Conservation (phyloP, 768 basidiomycete species). For the Daedaleopsis sinensis region DNA sequence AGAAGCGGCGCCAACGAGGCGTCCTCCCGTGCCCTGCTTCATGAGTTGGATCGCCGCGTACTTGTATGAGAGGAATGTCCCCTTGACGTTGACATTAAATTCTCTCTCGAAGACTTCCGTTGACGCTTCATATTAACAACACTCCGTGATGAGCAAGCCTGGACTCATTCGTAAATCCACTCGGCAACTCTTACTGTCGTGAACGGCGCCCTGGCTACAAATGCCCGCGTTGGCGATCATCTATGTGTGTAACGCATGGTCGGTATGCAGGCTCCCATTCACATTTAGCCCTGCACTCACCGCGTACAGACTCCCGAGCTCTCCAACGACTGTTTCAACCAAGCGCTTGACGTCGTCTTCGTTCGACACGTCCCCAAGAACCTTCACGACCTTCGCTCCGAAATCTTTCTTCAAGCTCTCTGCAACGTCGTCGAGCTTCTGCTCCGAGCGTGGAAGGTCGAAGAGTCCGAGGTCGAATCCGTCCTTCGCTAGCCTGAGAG, state of each 20-base stretch:
- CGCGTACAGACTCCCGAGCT: slow-evolving; percentile 49
- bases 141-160: neutral
- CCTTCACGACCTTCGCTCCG: slow-evolving; percentile 25
- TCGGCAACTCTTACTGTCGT: slow-evolving; percentile 11
- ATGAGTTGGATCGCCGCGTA: slow-evolving; percentile 45
- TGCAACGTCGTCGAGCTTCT: slow-evolving; percentile 18
- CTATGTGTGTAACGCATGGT: slow-evolving; percentile 6
- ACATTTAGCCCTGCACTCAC: slow-evolving; percentile 33
- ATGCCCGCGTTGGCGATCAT: slow-evolving; percentile 35
- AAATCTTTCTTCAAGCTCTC: slow-evolving; percentile 14
- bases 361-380: slow-evolving; percentile 43
- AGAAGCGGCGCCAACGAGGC: slow-evolving; percentile 40
- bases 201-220: slow-evolving; percentile 12
- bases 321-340: slow-evolving; percentile 33
- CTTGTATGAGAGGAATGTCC: slow-evolving; percentile 45
- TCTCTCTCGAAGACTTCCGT: slow-evolving; percentile 36
- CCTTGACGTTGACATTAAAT: slow-evolving; percentile 43
- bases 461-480: slow-evolving; percentile 25
- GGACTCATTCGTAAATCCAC: no score
- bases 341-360: slow-evolving; percentile 45
- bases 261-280: no score
- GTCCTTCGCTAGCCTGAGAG: slow-evolving; percentile 29
- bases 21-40: slow-evolving; percentile 41
- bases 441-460: slow-evolving; percentile 22
- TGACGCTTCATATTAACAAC: slow-evolving; percentile 16